Evolutionary conservation across 2,329 filamentous ascomycete species (phyloP), one percentile per base, ranked within the genome.

Genomic region (Epichloe baconii): DNA sequence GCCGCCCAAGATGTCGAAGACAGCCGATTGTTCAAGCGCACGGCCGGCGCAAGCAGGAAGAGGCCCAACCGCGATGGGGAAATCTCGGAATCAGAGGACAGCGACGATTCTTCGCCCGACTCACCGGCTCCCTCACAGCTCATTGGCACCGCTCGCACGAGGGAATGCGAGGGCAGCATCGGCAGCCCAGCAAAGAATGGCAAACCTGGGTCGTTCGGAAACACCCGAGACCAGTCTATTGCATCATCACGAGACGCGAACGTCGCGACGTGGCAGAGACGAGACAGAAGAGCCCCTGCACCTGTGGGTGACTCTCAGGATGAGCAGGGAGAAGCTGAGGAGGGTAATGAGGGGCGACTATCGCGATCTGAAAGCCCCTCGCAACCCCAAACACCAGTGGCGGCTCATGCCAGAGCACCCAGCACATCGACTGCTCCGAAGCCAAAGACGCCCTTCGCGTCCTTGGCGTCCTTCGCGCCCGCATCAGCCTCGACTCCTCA

Each of bases 121-220:
- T 95, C 90, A n/a, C 89, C 89, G 3, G 86, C 85, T 2, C 77
- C 85, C 38, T 81, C 85, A 6, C 80, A 86, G 56, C 70, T 89
- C 44, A 74, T 80, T 38, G 88, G 88, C 44, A 95, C 90, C 1
- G 84, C 89, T 38, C 80, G 91, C 55, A 95, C 89, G 8, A 80
- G 91, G 85, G 85, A 47, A 89, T 96, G 79, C 83, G 91, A 52
- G 89, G 49, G 91, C 91, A 15, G 91, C 91, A 15, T 84, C 83
- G 26, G 86, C 85, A 43, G 91, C 91, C 4, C 86, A 91, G 63
- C 87, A 88, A 56, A 85, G 90, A 51, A 91, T 97, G 80, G 84
- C 84, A 37, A 85, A 87, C 56, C 64, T 88, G 47, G 82, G 83
- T 47, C 83, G 93, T 54, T 96, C 91, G 35, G 87, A 90, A 64